Evolutionary conservation across 2,329 filamentous ascomycete species (phyloP), one percentile per base, ranked within the genome.

Genomic region (Bipolaris bicolor): DNA sequence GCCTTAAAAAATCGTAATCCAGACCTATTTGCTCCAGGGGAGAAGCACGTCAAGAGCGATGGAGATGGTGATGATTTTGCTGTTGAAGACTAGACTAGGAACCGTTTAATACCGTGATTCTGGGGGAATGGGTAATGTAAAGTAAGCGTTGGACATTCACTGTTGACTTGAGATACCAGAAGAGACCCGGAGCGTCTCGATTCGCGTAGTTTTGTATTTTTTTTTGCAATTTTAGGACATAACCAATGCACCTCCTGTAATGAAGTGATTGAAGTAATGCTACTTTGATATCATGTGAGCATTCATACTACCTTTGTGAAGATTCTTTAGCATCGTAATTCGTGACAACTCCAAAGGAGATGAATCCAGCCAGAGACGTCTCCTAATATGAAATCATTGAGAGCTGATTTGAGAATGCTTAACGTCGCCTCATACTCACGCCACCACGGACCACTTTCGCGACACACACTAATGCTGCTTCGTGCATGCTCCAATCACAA

Each of bases 1-100:
- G 75, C 75, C 36, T 46, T 76, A 16, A 74, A 71, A 62, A 77
- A 77, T 50, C 60, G 68, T 1, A 72, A 72, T 52, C 68, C 72
- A 6, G 64, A 65, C 34, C 54, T 68, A 3, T 47, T 51, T 52
- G 63, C 49, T 7, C 61, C 63, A 0, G 61, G 61, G 0, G 63
- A 65, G 40, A 58, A 37, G 40, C 22, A 40, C 1, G 31, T 43
- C 4, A 40, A 41, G 40, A 40, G 16, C n/a, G 29, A 48, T 33
- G 49, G 41, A 7, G 16, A 31, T 33, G 36, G 15, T n/a, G 44
- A 48, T 41, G 51, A 53, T 15, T 58, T 41, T 55, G 55, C 55
- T 46, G 48, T 58, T 36, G 55, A 55, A 43, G 55, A 58, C 22
- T 58, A 39, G 9, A 29, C 16, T 22, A 4, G 7, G 10, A 7